Evolutionary conservation across 345 rosid species (phyloP).

Genomic region (Theobroma cacao): DNA sequence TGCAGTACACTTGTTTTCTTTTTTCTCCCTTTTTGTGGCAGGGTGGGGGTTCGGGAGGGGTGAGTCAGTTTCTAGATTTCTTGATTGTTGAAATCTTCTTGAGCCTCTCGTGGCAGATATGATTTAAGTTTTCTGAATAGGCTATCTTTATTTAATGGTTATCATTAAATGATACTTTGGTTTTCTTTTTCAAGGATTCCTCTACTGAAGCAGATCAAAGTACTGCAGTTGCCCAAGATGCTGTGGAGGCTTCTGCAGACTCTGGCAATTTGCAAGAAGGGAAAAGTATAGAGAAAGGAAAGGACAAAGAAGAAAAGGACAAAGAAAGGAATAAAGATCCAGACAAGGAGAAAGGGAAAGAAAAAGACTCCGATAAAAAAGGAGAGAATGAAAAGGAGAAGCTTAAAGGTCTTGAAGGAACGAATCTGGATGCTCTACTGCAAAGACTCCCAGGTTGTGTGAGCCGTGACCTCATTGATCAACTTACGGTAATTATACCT

Average conservation of each 20-base stretch:
- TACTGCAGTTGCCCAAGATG: conserved; percentile 47
- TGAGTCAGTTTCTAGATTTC: neutral
- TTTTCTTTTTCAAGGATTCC: conserved; percentile 46
- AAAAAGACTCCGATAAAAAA: conserved; percentile 75
- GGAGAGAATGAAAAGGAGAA: conserved; percentile 85
- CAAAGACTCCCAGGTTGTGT: conserved; percentile 97
- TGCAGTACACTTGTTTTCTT: neutral
- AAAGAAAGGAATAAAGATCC: conserved; percentile 61
- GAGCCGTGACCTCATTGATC: conserved; percentile 98
- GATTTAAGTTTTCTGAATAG: neutral
- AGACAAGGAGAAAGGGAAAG: conserved; percentile 69
- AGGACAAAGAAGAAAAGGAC: conserved; percentile 80
- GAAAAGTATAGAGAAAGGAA: conserved; percentile 59
- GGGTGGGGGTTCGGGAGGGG: neutral
- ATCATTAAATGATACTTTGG: conserved; percentile 6
- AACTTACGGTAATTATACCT: conserved; percentile 67
- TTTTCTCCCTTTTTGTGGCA: neutral
- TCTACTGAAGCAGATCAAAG: conserved; percentile 64
- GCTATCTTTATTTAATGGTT: neutral
- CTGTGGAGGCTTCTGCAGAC: conserved; percentile 56
- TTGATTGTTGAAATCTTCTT: neutral
- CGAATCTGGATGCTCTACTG: conserved; percentile 86
- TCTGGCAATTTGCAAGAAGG: conserved; percentile 56
- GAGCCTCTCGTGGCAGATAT: neutral
- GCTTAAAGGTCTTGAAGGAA: conserved; percentile 81